These are phyloP conservation scores for Taphrina betulina DNA, from an alignment of 1,139 yeast genomes.

Conservation along the genomic window DNA sequence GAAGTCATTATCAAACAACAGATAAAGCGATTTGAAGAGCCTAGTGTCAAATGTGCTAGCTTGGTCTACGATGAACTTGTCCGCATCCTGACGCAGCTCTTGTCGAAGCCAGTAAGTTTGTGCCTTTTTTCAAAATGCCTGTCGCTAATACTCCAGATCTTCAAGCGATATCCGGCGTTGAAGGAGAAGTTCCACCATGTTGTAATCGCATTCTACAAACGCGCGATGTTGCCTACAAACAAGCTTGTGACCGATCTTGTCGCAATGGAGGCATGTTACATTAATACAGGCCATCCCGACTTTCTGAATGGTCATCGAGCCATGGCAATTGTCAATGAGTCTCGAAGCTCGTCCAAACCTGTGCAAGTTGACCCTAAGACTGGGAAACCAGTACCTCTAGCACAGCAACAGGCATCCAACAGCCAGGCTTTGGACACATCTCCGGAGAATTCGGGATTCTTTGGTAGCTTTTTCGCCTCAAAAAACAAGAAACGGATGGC, in stretches of 20 bases:
- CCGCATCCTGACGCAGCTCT: conserved; percentile 80
- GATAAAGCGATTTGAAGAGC: conserved; percentile 91
- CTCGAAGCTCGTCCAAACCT: conserved; percentile 77
- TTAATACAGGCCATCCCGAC: conserved; percentile 97
- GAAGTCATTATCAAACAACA: conserved; percentile 96
- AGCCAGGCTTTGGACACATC: conserved; percentile 36
- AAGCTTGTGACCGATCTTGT: conserved; percentile 80
- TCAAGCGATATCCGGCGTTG: conserved; percentile 82
- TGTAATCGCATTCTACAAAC: conserved; percentile 77
- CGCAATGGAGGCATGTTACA: conserved; percentile 83
- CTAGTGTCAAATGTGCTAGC: conserved; percentile 81
- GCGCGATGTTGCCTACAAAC: conserved; percentile 78
- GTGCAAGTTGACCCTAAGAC: conserved; percentile 88
- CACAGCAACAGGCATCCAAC: conserved; percentile 35
- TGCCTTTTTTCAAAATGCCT: neutral
- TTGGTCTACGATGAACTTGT: conserved; percentile 92
- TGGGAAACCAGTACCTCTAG: conserved; percentile 56
- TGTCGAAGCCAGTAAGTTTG: conserved; percentile 57
- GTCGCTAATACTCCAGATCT: conserved; percentile 44
- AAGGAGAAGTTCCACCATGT: conserved; percentile 80
- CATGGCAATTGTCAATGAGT: conserved; percentile 90
- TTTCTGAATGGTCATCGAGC: conserved; percentile 92
- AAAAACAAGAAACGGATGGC: conserved; percentile 93
- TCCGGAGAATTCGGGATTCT: conserved; percentile 61
- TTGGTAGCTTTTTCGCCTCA: conserved; percentile 90